Evolutionary conservation across 352 stramenopile species (phyloP).

Genomic region (Plasmopara muralis): DNA sequence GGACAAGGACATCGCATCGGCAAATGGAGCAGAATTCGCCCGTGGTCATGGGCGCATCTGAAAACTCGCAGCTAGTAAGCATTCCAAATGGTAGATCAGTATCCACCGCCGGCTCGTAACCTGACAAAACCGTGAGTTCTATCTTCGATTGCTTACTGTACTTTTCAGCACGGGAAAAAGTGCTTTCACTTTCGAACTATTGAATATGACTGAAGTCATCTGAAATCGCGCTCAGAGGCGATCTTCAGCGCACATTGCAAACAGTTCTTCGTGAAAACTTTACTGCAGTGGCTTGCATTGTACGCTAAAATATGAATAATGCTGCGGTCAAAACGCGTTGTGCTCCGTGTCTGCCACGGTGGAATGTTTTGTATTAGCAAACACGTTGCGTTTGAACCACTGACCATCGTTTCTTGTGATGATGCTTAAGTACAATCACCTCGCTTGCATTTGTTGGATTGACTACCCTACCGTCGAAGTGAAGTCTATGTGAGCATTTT

Average conservation of each 20-base stretch:
- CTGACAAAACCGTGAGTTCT: constrained; percentile 15
- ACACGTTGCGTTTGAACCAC: constrained; percentile 19
- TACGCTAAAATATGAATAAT: constrained; percentile 23
- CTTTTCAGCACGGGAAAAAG: constrained; percentile 17
- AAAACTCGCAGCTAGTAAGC: constrained; percentile 25
- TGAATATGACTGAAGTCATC: not conserved
- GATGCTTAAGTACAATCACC: constrained; percentile 27
- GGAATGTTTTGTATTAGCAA: constrained; percentile 30
- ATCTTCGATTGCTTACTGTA: constrained; percentile 19
- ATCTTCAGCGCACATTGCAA: constrained; percentile 30
- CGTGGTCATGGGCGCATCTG: constrained; percentile 32
- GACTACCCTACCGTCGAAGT: constrained; percentile 34
- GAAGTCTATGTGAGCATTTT: constrained; percentile 30
- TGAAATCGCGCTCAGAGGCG: constrained; percentile 18
- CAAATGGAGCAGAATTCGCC: constrained; percentile 12
- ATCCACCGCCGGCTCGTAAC: not conserved
- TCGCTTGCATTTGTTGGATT: constrained; percentile 18
- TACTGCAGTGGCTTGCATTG: constrained; percentile 35
- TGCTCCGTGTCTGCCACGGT: constrained; percentile 24
- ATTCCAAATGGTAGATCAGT: constrained; percentile 1
- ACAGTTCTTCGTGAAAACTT: constrained; percentile 23
- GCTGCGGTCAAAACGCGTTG: constrained; percentile 24
- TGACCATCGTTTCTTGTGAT: constrained; percentile 28
- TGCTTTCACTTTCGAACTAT: not conserved
- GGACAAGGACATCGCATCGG: too few species aligned